Percentiles rank a stretch among this genome's conserved stretches.
These are phyloP conservation scores for Myxozyma neotropica DNA, from an alignment of 805 yeast species.

Conservation along the genomic window DNA sequence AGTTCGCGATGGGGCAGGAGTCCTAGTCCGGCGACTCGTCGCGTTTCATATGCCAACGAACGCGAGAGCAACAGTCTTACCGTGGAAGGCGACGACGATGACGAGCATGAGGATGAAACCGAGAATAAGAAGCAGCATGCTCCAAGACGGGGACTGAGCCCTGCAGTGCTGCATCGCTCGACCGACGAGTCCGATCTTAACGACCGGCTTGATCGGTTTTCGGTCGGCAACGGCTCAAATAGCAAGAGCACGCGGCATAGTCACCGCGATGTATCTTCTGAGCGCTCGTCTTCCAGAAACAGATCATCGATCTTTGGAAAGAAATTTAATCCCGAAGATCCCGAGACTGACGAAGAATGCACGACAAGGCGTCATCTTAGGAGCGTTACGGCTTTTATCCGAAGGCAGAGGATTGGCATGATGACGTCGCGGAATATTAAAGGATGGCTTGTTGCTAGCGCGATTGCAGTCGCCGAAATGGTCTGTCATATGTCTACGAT, in stretches of 20 bases:
- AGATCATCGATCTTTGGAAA: constrained; percentile 9
- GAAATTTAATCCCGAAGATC: constrained; percentile 22
- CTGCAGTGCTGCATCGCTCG: background rate
- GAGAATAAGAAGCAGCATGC: background rate
- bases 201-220: background rate
- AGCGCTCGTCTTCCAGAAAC: background rate
- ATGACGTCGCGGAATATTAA: constrained; percentile 20
- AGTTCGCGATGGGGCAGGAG: constrained; percentile 9
- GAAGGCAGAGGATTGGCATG: constrained; percentile 28
- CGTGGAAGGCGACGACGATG: background rate
- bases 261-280: background rate
- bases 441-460: constrained; percentile 27
- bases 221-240: background rate
- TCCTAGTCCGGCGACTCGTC: constrained; percentile 10
- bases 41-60: background rate
- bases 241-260: too few species aligned
- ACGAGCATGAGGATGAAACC: background rate
- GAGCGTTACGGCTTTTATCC: constrained; percentile 14
- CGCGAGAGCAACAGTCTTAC: background rate
- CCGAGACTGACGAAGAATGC: constrained; percentile 28
- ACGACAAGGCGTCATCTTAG: constrained; percentile 11
- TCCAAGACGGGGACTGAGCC: constrained; percentile 6
- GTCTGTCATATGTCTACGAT: too few species aligned
- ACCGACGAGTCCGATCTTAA: background rate
- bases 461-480: constrained; percentile 23